phyloP scores from a whole-genome alignment of 805 yeast species.

The Saturnispora sanitii region DNA sequence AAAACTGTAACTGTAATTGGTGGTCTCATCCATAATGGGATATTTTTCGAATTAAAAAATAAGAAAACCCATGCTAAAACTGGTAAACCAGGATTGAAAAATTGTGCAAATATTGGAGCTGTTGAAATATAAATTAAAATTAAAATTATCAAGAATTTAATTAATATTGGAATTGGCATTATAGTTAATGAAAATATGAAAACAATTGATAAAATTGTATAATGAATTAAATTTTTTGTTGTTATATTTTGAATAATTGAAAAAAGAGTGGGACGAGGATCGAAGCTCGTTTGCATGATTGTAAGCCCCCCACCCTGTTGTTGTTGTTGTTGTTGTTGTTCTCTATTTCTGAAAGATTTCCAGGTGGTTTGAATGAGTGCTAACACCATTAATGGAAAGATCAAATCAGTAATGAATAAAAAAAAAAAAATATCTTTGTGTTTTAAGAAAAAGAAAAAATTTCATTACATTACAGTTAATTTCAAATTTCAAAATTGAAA shows the following conservation, averaged over 20 bases:
- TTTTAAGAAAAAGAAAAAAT: too few relatives aligned
- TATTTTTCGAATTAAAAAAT: constrained; percentile 66
- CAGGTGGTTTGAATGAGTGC: not conserved
- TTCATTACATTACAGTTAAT: too few relatives aligned
- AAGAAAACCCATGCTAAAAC: constrained; percentile 80
- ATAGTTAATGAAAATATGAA: constrained; percentile 20
- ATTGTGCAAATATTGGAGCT: constrained; percentile 76
- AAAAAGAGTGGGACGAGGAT: not conserved
- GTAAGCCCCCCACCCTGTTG: too few relatives aligned
- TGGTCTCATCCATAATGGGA: constrained; percentile 69
- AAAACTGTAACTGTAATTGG: constrained; percentile 80
- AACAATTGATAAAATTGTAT: constrained; percentile 13
- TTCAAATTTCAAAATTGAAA: too few relatives aligned
- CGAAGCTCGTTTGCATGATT: not conserved
- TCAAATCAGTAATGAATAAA: not conserved
- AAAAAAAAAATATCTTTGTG: not conserved
- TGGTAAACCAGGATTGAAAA: constrained; percentile 76
- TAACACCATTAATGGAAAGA: constrained; percentile 2
- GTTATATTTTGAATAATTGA: not conserved
- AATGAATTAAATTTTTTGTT: constrained; percentile 10
- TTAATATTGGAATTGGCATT: constrained; percentile 14
- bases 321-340: too few relatives aligned
- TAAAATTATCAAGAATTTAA: constrained; percentile 14
- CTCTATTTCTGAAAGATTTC: not conserved
- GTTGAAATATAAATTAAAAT: constrained; percentile 26